Base-by-base conservation (phyloP, 495 filamentous ascomycete species). In the Terfezia boudieri region DNA sequence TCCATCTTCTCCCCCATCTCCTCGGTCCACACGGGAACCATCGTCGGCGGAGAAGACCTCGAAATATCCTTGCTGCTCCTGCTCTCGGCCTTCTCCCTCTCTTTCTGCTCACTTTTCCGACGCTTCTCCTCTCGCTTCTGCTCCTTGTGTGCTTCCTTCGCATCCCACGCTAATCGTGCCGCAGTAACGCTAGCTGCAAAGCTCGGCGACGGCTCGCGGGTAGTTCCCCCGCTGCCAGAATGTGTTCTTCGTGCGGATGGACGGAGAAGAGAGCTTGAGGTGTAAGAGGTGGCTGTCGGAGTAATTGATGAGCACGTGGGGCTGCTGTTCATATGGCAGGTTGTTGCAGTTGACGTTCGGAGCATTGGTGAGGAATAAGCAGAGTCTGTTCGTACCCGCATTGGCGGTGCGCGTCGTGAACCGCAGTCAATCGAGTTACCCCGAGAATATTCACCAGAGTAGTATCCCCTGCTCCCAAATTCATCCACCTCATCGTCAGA, bases 111-210 rank as follows among this genome's bases (percentile, higher is more conserved):
- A 14, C 59, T 61, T 37, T 59, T 53, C 12, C 49, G 14, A 32
- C 63, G 57, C 41, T 65, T 65, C 37, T 60, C 54, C 53, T 65
- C 63, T 43, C 62, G 50, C 56, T 65, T 65, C 52, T 65, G 62
- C 51, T 65, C 63, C 38, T 65, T 65, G 49, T 62, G 64, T 49
- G 65, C 63, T 37, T 65, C 62, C 60, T 65, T 65, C 12, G 59
- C 59, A 37, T 65, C 63, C 63, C 63, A 65, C 11, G 62, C 62
- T 11, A 65, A 50, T 9, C 63, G 57, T 10, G 62, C 63, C n/a
- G 62, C 62, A 35, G 57, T 58, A 26, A 65, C 62, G 22, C 59
- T 60, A 11, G 59, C 62, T 50, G 54, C 62, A 53, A 64, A 65
- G 37, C 55, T 48, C 37, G 63, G 63, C 10, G 63, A 64, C 38